Percentiles rank a stretch among this genome's conserved stretches.
These are phyloP conservation scores for Camelina laxa DNA, from an alignment of 345 rosid genomes.

Conservation along the genomic window DNA sequence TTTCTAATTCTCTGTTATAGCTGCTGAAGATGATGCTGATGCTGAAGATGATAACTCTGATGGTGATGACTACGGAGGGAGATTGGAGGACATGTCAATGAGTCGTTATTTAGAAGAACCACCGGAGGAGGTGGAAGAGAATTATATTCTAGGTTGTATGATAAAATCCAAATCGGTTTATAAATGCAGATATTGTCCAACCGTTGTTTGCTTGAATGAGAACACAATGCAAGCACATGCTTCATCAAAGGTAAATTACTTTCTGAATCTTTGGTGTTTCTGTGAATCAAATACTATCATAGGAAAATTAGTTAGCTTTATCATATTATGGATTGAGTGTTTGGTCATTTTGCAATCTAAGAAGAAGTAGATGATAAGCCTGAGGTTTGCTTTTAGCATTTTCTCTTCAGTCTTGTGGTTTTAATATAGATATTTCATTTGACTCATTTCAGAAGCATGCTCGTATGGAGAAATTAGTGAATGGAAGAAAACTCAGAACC, in stretches of 20 bases:
- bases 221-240: slow-evolving; percentile 68
- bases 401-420: background rate
- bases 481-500: slow-evolving; percentile 8
- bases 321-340: background rate
- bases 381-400: slow-evolving; percentile 5
- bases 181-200: slow-evolving; percentile 86
- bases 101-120: slow-evolving; percentile 33
- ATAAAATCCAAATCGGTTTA: slow-evolving; percentile 71
- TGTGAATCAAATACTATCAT: slow-evolving; percentile 44
- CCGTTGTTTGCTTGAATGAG: slow-evolving; percentile 71
- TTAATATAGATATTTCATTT: background rate
- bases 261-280: background rate
- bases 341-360: background rate
- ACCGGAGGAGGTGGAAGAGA: slow-evolving; percentile 39
- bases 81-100: slow-evolving; percentile 31
- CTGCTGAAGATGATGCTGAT: slow-evolving; percentile 33
- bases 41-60: slow-evolving; percentile 49
- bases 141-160: slow-evolving; percentile 64
- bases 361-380: background rate
- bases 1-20: slow-evolving; percentile 12
- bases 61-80: slow-evolving; percentile 43
- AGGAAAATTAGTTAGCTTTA: slow-evolving; percentile 51
- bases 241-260: slow-evolving; percentile 69
- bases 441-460: slow-evolving; percentile 38
- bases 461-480: slow-evolving; percentile 21